Evolutionary conservation across 306 rosid genomes (phyloP).

Genomic region (Castanea sativa): DNA sequence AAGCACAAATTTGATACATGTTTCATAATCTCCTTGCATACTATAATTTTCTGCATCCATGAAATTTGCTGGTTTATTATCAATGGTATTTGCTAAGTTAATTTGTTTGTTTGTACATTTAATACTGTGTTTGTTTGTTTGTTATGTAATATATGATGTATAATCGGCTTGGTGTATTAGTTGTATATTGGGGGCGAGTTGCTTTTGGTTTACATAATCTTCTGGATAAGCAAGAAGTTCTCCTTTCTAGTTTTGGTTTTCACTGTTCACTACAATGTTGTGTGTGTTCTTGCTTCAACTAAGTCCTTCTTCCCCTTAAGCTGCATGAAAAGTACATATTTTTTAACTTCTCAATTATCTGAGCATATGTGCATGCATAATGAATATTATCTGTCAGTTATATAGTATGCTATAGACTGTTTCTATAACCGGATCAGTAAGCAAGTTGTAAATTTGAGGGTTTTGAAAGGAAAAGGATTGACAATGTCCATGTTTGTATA

Average conservation of each 20-base stretch:
- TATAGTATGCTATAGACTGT: too few relatives aligned
- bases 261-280: background rate
- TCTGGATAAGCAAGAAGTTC: background rate
- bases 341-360: background rate
- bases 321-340: background rate
- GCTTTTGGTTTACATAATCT: background rate
- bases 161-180: too few relatives aligned
- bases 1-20: slow-evolving; percentile 28
- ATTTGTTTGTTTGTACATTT: background rate
- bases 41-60: background rate
- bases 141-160: background rate
- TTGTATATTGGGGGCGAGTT: background rate
- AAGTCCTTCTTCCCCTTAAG: background rate
- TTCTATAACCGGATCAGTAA: too few relatives aligned
- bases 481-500: too few relatives aligned
- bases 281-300: background rate
- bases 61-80: background rate
- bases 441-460: too few relatives aligned
- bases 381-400: too few relatives aligned
- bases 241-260: background rate
- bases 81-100: background rate
- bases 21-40: background rate
- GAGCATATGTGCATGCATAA: too few relatives aligned
- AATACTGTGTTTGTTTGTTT: background rate
- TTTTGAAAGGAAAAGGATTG: too few relatives aligned